These are phyloP conservation scores for Dryadomyces quercivorus DNA, from an alignment of 2,329 filamentous ascomycete genomes.

Conservation along the genomic window DNA sequence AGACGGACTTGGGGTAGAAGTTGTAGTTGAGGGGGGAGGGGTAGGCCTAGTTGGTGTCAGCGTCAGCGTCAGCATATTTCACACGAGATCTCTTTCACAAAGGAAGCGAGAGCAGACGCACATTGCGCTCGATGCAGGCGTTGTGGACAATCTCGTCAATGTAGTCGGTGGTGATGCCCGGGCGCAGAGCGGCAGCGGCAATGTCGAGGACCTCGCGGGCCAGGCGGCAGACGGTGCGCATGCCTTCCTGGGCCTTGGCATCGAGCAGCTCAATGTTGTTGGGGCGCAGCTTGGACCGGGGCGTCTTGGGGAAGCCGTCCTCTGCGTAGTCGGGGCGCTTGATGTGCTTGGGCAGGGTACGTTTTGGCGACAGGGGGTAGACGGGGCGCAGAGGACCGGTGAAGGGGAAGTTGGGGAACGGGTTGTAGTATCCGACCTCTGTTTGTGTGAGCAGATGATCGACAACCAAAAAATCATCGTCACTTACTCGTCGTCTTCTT, in stretches of 20 bases:
- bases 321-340: conserved; percentile 76
- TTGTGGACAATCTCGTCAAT: conserved; percentile 94
- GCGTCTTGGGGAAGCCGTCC: conserved; percentile 61
- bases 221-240: conserved; percentile 83
- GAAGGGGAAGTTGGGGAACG: conserved; percentile 78
- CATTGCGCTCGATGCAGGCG: conserved; percentile 83
- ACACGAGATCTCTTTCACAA: too few species aligned
- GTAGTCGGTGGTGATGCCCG: conserved; percentile 92
- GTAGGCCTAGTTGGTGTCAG: conserved; percentile 53
- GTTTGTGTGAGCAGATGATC: conserved; percentile 58
- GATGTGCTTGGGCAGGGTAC: conserved; percentile 69
- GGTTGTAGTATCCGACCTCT: conserved; percentile 84
- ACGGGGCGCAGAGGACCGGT: conserved; percentile 74
- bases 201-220: conserved; percentile 89
- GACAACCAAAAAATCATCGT: too few species aligned
- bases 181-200: conserved; percentile 68
- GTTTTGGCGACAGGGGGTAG: conserved; percentile 65
- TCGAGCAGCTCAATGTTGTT: conserved; percentile 78
- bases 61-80: too few species aligned
- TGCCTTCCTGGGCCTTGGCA: conserved; percentile 68
- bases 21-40: conserved; percentile 92
- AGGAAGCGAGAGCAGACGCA: conserved; percentile 30
- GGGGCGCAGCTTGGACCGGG: conserved; percentile 48
- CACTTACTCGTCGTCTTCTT: conserved; percentile 63
- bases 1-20: conserved; percentile 95